Evolutionary conservation across 2,329 filamentous ascomycete genomes (phyloP).

Genomic region (Colletotrichum echinochloae): DNA sequence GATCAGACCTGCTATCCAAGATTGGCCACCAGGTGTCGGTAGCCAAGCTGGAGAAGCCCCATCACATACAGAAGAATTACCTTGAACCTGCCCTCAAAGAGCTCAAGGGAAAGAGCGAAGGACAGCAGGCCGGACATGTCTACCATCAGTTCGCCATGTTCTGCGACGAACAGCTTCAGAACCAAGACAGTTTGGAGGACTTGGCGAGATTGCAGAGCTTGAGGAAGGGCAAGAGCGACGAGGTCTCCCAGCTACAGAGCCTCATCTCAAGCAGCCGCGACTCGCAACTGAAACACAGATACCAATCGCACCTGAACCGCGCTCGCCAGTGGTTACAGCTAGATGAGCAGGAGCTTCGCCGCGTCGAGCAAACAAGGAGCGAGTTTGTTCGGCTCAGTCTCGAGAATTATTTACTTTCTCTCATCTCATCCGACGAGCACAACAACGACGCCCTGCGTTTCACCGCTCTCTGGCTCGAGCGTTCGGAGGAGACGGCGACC

Average conservation of each 20-base stretch:
- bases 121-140: constrained; percentile 84
- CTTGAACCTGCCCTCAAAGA: constrained; percentile 86
- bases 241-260: constrained; percentile 79
- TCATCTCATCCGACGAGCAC: constrained; percentile 87
- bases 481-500: constrained; percentile 79
- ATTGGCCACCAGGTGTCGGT: constrained; percentile 90
- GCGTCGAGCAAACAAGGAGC: constrained; percentile 80
- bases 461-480: constrained; percentile 92
- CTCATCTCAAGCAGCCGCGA: constrained; percentile 64
- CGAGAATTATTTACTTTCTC: constrained; percentile 90
- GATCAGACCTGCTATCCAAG: constrained; percentile 85
- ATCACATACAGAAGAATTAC: constrained; percentile 88
- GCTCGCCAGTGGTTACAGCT: constrained; percentile 92
- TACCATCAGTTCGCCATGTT: constrained; percentile 96
- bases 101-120: constrained; percentile 75
- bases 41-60: constrained; percentile 89
- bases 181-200: constrained; percentile 86
- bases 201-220: constrained; percentile 83
- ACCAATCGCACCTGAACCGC: constrained; percentile 73
- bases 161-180: constrained; percentile 93
- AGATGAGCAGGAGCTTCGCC: constrained; percentile 86
- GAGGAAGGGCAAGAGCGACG: constrained; percentile 82
- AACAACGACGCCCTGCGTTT: constrained; percentile 93
- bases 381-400: constrained; percentile 89
- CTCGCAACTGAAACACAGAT: constrained; percentile 65